Base-by-base conservation (phyloP, 2,329 filamentous ascomycete species). In the Rhynchosporium secalis region DNA sequence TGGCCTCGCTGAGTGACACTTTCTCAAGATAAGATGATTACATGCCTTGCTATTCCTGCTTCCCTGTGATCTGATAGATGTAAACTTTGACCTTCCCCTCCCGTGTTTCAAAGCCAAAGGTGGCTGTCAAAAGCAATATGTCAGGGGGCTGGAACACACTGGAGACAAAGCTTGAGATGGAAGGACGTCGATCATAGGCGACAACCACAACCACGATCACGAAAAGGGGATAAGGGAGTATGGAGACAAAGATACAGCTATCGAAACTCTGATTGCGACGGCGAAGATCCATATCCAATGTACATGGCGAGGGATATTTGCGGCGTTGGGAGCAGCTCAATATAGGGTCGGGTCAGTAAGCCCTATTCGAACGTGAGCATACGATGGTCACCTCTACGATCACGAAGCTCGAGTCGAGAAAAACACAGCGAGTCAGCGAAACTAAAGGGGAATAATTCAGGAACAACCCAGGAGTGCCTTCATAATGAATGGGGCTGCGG, bases 401-500 rank as follows among this genome's bases (percentile, higher is more conserved):
- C 56, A 40, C 41, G 36, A 51, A 38, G n/a, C 41, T 13, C n/a
- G 51, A 48, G 36, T 12, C 36, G 15, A 36, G 33, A 46, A 52
- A 38, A 13, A 1, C 33, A 36, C 26, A 33, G 26, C 38, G 47
- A 33, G 45, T 13, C 58, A 52, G 26, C 12, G 31, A 13, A 29
- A 40, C 33, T 10, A 9, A 28, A 28, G n/a, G 15, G 49, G 33
- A 12, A 38, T 13, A 7, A 20, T 6, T 10, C 33, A 36, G 33
- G 33, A 36, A 36, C 33, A 36, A 3, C 33, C 33, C 5, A 1
- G 33, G 9, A 36, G 33, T 36, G 33, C 33, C 33, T 1, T 5
- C 33, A 66, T 47, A 41, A 65, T 66, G 65, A 66, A 65, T 47
- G 62, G 60, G 28, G 46, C 52, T 36, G 29, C 58, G 33, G 56